Percentiles rank a stretch among this genome's conserved stretches.
phyloP scores from a whole-genome alignment of 2,329 filamentous ascomycete species.

The Coniochaeta ligniaria region DNA sequence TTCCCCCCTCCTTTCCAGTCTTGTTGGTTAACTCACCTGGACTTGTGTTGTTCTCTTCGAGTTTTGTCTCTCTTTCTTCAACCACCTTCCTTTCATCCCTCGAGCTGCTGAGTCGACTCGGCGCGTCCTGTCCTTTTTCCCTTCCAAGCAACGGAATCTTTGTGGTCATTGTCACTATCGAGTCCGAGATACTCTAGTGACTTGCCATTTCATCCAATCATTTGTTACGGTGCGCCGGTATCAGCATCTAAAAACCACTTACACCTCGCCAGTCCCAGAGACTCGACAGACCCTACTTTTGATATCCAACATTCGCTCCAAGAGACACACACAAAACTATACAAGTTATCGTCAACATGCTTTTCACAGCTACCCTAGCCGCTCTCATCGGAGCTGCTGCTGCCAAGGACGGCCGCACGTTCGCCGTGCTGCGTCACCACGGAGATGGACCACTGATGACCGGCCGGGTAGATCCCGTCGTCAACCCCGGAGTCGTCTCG shows the following conservation, averaged over 20 bases:
- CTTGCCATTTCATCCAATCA: background rate
- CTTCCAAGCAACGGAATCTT: constrained; percentile 2
- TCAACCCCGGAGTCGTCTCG: constrained; percentile 51
- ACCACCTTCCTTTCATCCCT: constrained; percentile 13
- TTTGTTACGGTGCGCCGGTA: constrained; percentile 5
- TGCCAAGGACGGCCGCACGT: constrained; percentile 40
- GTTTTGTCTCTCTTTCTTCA: constrained; percentile 12
- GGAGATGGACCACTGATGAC: constrained; percentile 54
- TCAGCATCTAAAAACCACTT: constrained; percentile 3
- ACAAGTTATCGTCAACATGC: constrained; percentile 9
- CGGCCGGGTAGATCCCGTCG: constrained; percentile 60
- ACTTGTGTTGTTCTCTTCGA: constrained; percentile 14
- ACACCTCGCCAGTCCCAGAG: constrained; percentile 5
- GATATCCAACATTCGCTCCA: constrained; percentile 3
- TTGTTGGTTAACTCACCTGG: constrained; percentile 9
- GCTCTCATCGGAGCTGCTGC: constrained; percentile 29
- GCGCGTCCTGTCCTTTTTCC: constrained; percentile 14
- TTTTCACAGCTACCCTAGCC: constrained; percentile 14
- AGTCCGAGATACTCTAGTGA: constrained; percentile 3
- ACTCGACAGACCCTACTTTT: constrained; percentile 1
- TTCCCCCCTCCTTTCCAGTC: constrained; percentile 6
- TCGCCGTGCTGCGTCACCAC: constrained; percentile 66
- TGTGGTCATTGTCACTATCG: constrained; percentile 4
- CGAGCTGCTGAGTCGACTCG: constrained; percentile 17
- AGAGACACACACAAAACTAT: background rate